Evolutionary conservation across 2,329 filamentous ascomycete genomes (phyloP), one percentile per base, ranked within the genome.

Genomic region (Coniochaeta ligniaria): DNA sequence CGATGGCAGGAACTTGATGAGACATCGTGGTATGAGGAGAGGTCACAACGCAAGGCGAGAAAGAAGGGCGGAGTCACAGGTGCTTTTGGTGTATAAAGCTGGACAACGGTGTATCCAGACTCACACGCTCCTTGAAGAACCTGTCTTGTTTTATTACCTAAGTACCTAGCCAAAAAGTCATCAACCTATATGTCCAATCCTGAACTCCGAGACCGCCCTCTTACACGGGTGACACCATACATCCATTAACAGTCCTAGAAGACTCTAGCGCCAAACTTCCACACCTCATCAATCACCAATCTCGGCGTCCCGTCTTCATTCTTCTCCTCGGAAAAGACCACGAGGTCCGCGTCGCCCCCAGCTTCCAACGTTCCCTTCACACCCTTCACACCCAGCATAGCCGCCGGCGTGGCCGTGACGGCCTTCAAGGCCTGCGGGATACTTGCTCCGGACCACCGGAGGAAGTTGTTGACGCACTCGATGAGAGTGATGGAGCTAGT

Each of bases 381-480:
- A 12, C 78, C 80, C 58, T 84, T 74, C 47, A 93, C 69, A 0
- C 88, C 88, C 20, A 95, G 75, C 89, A 95, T 91, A 56, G 80
- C 82, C 1, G 91, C 90, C 0, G 91, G 91, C 0, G 90, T 92
- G 36, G 83, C 78, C 0, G 91, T 95, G 33, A 93, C 91, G 9
- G 89, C 83, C 64, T 82, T 83, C 54, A 95, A 74, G 1, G 88
- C 90, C 68, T 87, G 82, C 0, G 89, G 84, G 38, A 93, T 81
- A 38, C 80, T 81, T 6, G 84, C 82, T 16, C 87, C 88, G 1
- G 87, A 87, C 87, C 88, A 94, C 61, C 82, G 82, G 66, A 91
- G 78, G 72, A 95, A 93, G 73, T 95, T 95, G 69, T 86, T 89
- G 60, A 93, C 85, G 67, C 91, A 95, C 67, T 94, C 89, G 45